Evolutionary conservation across 768 basidiomycete genomes (phyloP), one percentile per base, ranked within the genome.

Genomic region (Tulasnella sp.): DNA sequence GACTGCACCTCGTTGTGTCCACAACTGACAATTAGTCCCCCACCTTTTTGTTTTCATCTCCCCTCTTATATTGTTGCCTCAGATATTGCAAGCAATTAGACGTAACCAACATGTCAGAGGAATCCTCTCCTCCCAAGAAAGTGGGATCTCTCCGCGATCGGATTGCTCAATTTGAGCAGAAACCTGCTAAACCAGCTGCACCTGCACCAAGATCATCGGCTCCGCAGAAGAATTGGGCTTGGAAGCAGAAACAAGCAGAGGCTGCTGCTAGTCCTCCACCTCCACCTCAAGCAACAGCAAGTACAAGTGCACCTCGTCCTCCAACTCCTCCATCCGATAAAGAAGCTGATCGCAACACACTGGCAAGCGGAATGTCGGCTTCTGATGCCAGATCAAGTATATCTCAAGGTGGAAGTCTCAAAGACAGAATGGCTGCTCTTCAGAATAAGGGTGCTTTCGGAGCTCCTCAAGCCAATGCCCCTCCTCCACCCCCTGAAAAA

Each of bases 381-480:
- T 41, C 35, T 24, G 44, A 53, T 29, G 43, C 51, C 53, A 41
- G 31, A 31, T 16, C 28, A 25, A 9, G 37, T 16, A 54, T 39
- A 34, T 53, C 44, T 49, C 49, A 78, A 50, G 82, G 76, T 2
- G 82, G 77, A 4, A 87, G 85, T 51, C 66, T 98, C 58, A 91
- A 81, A 68, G 93, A 95, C 53, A 78, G 93, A 32, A 95, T 98
- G 90, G 90, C 90, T 27, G 89, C 90, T 2, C 68, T 96, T 32
- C 85, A 90, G 63, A 87, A 84, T 6, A 79, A 73, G 39, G 83
- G 85, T 13, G 88, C 71, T 8, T 88, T 93, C 60, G 85, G 85
- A 13, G 73, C 69, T 1, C 61, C 62, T 1, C 62, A 57, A 22
- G 63, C 68, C 1, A 61, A 74, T 4, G 65, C 70, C 32, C 58